These are phyloP conservation scores for Gonium pectorale DNA, from an alignment of 139 green algal species.

Conservation along the genomic window DNA sequence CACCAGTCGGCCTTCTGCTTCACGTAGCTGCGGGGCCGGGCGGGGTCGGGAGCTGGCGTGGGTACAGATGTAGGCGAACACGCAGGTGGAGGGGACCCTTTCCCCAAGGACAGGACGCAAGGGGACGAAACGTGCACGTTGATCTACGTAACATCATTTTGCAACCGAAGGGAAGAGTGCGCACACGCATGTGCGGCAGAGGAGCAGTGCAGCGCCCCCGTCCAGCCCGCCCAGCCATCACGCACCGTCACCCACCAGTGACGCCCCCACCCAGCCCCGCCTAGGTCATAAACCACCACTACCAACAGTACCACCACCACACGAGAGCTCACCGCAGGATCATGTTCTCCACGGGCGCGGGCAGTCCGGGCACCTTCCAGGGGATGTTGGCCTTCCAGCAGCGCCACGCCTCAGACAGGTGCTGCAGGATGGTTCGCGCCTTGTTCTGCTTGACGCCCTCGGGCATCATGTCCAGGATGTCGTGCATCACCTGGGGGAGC, in stretches of 20 bases:
- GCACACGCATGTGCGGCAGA: no score
- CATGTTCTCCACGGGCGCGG: slow-evolving; percentile 99
- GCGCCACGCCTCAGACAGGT: slow-evolving; percentile 98
- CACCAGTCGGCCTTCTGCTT: slow-evolving; percentile 99
- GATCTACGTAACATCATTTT: no score
- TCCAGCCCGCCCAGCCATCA: no score
- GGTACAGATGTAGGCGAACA: not conserved
- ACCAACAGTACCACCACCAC: no score
- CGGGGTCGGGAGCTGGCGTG: not conserved
- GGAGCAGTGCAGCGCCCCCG: no score
- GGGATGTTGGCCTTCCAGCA: slow-evolving; percentile 98
- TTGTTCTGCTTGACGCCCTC: slow-evolving; percentile 88
- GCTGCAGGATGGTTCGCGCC: slow-evolving; percentile 97
- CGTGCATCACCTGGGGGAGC: slow-evolving; percentile 90
- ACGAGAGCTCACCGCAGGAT: slow-evolving; percentile 82
- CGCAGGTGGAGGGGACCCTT: no score
- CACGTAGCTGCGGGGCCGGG: slow-evolving; percentile 80
- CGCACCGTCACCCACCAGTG: no score
- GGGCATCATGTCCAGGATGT: slow-evolving; percentile 99
- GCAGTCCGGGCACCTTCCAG: slow-evolving; percentile 98
- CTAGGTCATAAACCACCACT: no score
- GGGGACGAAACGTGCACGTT: no score
- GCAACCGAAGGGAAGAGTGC: no score
- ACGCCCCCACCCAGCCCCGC: no score
- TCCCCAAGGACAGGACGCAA: no score